Evolutionary conservation across 768 basidiomycete species (phyloP).

Genomic region (Dendrothele bispora): DNA sequence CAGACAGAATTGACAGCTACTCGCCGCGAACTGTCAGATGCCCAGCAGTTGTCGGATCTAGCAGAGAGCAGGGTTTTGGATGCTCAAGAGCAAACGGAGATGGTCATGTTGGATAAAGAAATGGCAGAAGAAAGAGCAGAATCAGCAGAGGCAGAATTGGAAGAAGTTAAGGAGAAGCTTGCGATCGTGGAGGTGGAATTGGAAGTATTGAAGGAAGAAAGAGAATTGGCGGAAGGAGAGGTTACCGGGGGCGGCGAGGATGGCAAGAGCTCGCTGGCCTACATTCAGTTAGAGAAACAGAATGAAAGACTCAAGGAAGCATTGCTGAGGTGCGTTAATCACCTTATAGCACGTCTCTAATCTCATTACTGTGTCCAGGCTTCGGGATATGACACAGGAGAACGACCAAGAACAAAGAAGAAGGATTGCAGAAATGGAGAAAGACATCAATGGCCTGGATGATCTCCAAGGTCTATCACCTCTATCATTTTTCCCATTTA

Average conservation of each 20-base stretch:
- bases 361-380: conserved; percentile 39
- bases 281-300: conserved; percentile 92
- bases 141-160: conserved; percentile 72
- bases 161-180: conserved; percentile 74
- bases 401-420: conserved; percentile 82
- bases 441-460: conserved; percentile 74
- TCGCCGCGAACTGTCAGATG: conserved; percentile 75
- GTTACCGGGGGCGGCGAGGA: conserved; percentile 17
- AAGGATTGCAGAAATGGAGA: conserved; percentile 86
- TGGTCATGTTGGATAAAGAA: conserved; percentile 94
- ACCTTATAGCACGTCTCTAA: background rate
- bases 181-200: conserved; percentile 84
- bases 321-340: conserved; percentile 61
- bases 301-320: conserved; percentile 96
- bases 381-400: conserved; percentile 88
- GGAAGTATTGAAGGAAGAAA: conserved; percentile 68
- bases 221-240: conserved; percentile 25
- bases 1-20: conserved; percentile 78
- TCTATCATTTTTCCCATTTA: conserved; percentile 11
- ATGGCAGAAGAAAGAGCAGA: conserved; percentile 94
- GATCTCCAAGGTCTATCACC: conserved; percentile 69
- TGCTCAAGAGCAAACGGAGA: conserved; percentile 87
- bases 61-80: conserved; percentile 74
- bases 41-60: conserved; percentile 70
- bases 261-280: conserved; percentile 59